Base-by-base conservation (phyloP, 2,329 filamentous ascomycete genomes). In the Pseudopyricularia cyperi region DNA sequence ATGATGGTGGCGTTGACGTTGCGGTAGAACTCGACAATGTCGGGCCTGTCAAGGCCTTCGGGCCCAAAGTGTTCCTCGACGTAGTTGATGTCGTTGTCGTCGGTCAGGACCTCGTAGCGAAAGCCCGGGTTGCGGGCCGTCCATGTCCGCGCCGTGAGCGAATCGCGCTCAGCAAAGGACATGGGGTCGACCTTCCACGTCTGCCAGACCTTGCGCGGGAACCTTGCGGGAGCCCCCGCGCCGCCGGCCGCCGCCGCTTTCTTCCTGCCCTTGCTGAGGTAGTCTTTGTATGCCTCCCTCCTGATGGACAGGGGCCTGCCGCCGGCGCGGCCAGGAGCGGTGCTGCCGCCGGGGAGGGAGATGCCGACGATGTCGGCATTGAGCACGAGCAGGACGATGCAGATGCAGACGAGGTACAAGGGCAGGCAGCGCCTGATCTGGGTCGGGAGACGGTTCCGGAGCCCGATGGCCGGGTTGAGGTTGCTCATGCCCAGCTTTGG, bases 201-300 rank as follows among this genome's bases (percentile, higher is more conserved):
- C 65, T 88, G 84, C 84, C 83, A 88, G 57, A 88, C 84, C 65
- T 87, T 88, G 52, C 73, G 73, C 6, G 75, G 84, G 58, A 81
- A 87, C 22, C 37, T 44, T 12, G 30, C n/a, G 17, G 28, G 26
- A 17, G 14, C 17, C 39, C 17, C 33, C n/a, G 24, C 3, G 37
- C 49, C 28, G 47, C 15, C 28, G 26, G 19, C 17, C 15, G 39
- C 1, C n/a, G 17, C 19, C 17, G 2, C 19, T 44, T 44, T n/a
- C n/a, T 42, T 32, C 26, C 30, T 33, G 15, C 47, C 24, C 49
- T 34, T 48, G 35, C 28, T 22, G 15, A 42, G 35, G 46, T 39
- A 33, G 51, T 52, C 44, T n/a, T 52, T 51, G 49, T 51, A 51
- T 7, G 49, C 49, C 8, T 51, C 46, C 7, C 32, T 33, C 22